Evolutionary conservation across 108 stramenopile genomes (phyloP).

Genomic region (Nannochloropsis salina): DNA sequence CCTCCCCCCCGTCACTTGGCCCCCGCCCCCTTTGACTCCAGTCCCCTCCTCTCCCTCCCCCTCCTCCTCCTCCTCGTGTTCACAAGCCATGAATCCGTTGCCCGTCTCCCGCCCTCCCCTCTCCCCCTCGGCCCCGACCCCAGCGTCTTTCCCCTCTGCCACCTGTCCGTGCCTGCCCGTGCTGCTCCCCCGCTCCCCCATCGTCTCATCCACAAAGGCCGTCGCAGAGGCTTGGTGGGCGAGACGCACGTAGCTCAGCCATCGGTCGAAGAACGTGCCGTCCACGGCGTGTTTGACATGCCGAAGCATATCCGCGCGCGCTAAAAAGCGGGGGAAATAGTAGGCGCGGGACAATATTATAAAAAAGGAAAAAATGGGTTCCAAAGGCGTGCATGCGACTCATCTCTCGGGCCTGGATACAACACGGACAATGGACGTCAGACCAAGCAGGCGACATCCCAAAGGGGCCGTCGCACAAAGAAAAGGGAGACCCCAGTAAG

Average conservation of each 20-base stretch:
- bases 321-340: slow-evolving; percentile 18
- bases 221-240: background rate
- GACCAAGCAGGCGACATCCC: no score
- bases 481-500: no score
- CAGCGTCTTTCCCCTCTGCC: background rate
- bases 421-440: no score
- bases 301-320: slow-evolving; percentile 70
- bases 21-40: background rate
- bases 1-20: background rate
- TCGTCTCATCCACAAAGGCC: background rate
- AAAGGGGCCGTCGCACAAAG: no score
- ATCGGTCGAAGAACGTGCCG: slow-evolving; percentile 79
- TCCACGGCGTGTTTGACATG: slow-evolving; percentile 84
- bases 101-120: slow-evolving; percentile 35
- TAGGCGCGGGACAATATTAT: background rate
- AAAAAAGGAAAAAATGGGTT: background rate
- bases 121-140: background rate
- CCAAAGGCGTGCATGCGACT: background rate
- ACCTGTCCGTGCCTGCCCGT: background rate
- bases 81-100: slow-evolving; percentile 57
- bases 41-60: background rate
- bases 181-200: background rate
- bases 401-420: no score
- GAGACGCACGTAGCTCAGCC: slow-evolving; percentile 68
- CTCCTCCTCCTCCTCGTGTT: background rate